These are phyloP conservation scores for Achaetomiella virescens DNA, from an alignment of 495 filamentous ascomycete species.

Conservation along the genomic window DNA sequence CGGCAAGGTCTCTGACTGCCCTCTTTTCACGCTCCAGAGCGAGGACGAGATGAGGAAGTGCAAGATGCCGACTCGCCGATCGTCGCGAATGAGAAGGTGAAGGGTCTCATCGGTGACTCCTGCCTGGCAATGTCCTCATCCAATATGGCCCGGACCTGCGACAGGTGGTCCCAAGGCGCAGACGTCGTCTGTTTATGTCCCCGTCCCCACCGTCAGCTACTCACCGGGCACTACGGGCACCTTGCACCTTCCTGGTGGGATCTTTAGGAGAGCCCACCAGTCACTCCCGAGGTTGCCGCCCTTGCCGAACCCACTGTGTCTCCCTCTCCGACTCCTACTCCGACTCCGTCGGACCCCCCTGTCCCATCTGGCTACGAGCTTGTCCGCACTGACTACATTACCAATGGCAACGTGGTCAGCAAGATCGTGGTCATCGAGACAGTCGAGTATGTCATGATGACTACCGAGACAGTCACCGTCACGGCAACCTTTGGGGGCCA, in stretches of 20 bases:
- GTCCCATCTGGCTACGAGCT: slow-evolving; percentile 28
- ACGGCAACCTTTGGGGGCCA: slow-evolving; percentile 18
- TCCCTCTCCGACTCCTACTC: slow-evolving; percentile 14
- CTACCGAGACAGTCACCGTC: slow-evolving; percentile 19
- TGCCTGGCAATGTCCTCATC: slow-evolving; percentile 38
- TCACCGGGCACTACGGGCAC: slow-evolving; percentile 12
- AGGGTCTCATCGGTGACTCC: slow-evolving; percentile 24
- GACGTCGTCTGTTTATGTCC: slow-evolving; percentile 10
- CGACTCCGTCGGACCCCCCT: slow-evolving; percentile 13
- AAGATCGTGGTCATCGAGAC: slow-evolving; percentile 43
- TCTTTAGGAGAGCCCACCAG: slow-evolving; percentile 22
- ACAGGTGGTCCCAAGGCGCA: slow-evolving; percentile 12
- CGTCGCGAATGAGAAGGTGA: slow-evolving; percentile 31
- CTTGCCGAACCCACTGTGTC: slow-evolving; percentile 18
- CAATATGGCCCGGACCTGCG: slow-evolving; percentile 33
- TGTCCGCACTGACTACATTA: slow-evolving; percentile 40
- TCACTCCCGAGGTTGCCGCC: not conserved
- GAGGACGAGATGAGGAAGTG: slow-evolving; percentile 32
- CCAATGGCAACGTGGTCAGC: slow-evolving; percentile 33
- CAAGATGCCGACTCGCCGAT: slow-evolving; percentile 26
- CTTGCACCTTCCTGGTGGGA: slow-evolving; percentile 18
- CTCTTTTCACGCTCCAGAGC: slow-evolving; percentile 43
- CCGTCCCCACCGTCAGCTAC: slow-evolving; percentile 21
- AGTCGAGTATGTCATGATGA: slow-evolving; percentile 37
- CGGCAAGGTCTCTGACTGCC: slow-evolving; percentile 51